phyloP scores from a whole-genome alignment of 129 eudicot genomes.

The Centella asiatica region DNA sequence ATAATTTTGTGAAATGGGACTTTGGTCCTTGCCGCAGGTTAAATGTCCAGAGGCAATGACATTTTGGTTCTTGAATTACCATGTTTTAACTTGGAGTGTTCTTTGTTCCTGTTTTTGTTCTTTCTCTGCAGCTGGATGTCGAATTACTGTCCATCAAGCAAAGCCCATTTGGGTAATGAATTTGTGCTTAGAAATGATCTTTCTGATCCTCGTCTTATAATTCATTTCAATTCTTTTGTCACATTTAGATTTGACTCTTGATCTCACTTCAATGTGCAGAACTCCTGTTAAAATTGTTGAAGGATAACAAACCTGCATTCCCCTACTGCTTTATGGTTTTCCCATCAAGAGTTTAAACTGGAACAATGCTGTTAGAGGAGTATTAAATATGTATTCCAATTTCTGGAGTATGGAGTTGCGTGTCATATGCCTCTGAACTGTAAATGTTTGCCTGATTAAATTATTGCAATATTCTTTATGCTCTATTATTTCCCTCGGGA shows the following conservation, averaged over 20 bases:
- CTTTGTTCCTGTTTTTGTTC: neutral
- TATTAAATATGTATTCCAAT: slow-evolving; percentile 15
- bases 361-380: slow-evolving; percentile 18
- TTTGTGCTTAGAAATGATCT: neutral
- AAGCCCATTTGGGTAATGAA: slow-evolving; percentile 85
- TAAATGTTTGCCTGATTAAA: neutral
- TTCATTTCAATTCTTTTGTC: too few species aligned
- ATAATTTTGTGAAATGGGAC: too few species aligned
- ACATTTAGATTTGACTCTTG: neutral
- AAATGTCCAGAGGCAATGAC: too few species aligned
- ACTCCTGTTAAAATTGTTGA: slow-evolving; percentile 73
- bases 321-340: slow-evolving; percentile 10
- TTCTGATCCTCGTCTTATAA: too few species aligned
- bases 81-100: neutral
- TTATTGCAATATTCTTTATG: too few species aligned
- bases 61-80: too few species aligned
- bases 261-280: slow-evolving; percentile 28
- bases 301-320: slow-evolving; percentile 37
- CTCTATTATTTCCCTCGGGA: too few species aligned
- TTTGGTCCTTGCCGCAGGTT: too few species aligned
- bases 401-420: slow-evolving; percentile 24
- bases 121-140: slow-evolving; percentile 62
- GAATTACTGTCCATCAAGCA: slow-evolving; percentile 81
- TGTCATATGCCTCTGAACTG: slow-evolving; percentile 4
- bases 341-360: slow-evolving; percentile 19